phyloP scores from a whole-genome alignment of 225 moss, liverwort and hornwort genomes.

The Sphagnum tenellum region DNA sequence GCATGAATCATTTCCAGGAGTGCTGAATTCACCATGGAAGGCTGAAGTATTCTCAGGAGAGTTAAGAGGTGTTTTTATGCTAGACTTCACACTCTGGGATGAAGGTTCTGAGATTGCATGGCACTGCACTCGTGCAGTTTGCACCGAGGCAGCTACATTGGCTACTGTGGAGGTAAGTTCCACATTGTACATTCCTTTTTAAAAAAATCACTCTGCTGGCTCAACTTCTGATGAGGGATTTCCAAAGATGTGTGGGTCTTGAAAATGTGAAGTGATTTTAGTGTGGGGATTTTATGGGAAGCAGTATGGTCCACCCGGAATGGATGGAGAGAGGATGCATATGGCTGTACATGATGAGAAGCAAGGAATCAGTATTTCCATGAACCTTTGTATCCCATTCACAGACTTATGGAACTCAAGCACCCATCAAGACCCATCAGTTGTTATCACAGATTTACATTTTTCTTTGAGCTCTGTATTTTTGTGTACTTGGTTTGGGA shows the following conservation, averaged over 20 bases:
- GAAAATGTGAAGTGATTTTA: too few relatives aligned
- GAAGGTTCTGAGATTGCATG: conserved; percentile 80
- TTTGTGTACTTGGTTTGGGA: conserved; percentile 64
- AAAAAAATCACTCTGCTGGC: too few relatives aligned
- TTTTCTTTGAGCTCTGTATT: conserved; percentile 63
- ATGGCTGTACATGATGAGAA: conserved; percentile 52
- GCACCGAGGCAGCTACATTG: conserved; percentile 54
- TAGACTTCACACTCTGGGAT: conserved; percentile 90
- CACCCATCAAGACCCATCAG: conserved; percentile 21
- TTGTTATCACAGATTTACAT: conserved; percentile 69
- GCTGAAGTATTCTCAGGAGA: conserved; percentile 84
- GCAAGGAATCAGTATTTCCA: conserved; percentile 55
- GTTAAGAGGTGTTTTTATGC: conserved; percentile 64
- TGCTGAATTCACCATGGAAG: conserved; percentile 74
- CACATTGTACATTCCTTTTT: not conserved
- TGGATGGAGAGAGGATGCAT: conserved; percentile 76
- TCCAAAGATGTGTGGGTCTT: too few relatives aligned
- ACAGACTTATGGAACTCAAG: conserved; percentile 31
- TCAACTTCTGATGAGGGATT: too few relatives aligned
- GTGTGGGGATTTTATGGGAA: not conserved
- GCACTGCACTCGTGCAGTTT: conserved; percentile 61
- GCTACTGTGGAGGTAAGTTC: conserved; percentile 71
- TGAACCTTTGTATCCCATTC: conserved; percentile 79
- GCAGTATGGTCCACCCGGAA: conserved; percentile 76
- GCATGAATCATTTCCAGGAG: conserved; percentile 72